These are phyloP conservation scores for Jackrogersella minutella DNA, from an alignment of 495 filamentous ascomycete species.

Conservation along the genomic window DNA sequence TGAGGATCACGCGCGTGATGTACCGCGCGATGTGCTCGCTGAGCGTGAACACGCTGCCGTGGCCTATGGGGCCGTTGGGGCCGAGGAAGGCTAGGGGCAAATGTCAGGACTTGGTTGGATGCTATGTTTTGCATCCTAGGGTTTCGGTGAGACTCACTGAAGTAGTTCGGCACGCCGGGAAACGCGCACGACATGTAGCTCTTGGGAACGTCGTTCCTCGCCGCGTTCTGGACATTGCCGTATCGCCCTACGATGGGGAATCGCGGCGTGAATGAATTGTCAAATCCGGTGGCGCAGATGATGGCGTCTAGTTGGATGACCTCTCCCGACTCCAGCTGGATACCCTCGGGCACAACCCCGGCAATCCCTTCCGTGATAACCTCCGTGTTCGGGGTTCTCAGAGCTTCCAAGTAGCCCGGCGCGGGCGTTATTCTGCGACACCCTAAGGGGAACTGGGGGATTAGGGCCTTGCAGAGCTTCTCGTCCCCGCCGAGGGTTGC, in stretches of 20 bases:
- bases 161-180: constrained; percentile 56
- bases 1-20: constrained; percentile 52
- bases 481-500: constrained; percentile 40
- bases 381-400: constrained; percentile 67
- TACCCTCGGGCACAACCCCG: constrained; percentile 64
- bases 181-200: constrained; percentile 59
- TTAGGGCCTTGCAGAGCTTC: constrained; percentile 58
- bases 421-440: constrained; percentile 74
- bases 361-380: constrained; percentile 65
- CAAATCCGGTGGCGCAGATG: constrained; percentile 78
- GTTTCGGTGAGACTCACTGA: constrained; percentile 54
- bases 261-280: constrained; percentile 66
- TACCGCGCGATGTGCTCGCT: constrained; percentile 58
- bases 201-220: constrained; percentile 48
- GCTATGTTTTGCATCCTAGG: too few relatives aligned
- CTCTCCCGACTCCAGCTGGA: constrained; percentile 64
- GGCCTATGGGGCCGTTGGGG: constrained; percentile 59
- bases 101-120: constrained; percentile 36
- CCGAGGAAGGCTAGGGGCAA: constrained; percentile 52
- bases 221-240: constrained; percentile 56
- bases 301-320: constrained; percentile 66
- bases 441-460: constrained; percentile 71
- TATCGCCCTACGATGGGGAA: constrained; percentile 66
- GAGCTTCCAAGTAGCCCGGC: constrained; percentile 70
- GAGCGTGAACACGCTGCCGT: constrained; percentile 58